Base-by-base conservation (phyloP, 257 asterid species). In the Fraxinus americana region DNA sequence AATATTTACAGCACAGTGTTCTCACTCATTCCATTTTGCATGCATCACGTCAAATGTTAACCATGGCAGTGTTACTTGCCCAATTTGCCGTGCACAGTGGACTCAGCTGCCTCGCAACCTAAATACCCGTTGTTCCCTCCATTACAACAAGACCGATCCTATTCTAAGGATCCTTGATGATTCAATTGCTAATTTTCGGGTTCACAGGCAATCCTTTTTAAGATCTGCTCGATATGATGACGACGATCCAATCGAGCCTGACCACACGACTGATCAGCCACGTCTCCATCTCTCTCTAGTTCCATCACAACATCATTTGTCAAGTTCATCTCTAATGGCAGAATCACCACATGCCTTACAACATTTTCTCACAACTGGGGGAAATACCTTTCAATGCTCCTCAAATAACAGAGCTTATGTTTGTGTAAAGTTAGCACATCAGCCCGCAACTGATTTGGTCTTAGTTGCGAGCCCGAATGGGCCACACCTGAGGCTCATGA, bases 21-120 rank as follows among this genome's bases (percentile, higher is more conserved):
- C 94, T 71, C 99, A 94, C 71, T 88, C 98, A 0, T 95, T 95
- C 85, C 99, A 95, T 81, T 91, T 95, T 5, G 86, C 87, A 39
- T 95, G 99, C 93, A 95, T 95, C 63, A 90, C 98, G n/a, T 95
- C 99, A 36, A 91, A 95, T 21, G 93, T 92, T 43, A 89, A 93
- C 78, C 98, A 95, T 29, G 99, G 99, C 6, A 91, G 96, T 70
- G 89, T 92, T 61, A 91, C 97, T 29, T 95, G 99, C 87, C 98
- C 98, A 48, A 90, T 95, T 43, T 95, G 99, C 85, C 97, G 99
- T 9, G 94, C 99, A 5, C 90, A 85, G 27, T 95, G 98, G 99
- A 90, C 99, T 1, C 98, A 90, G 73, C 89, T 95, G 3, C 99
- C 99, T 19, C 97, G 92, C 67, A 88, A 88, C 88, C 75, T 91